A percentile compares a stretch with the other conserved stretches of the same genome.
phyloP scores from a whole-genome alignment of 257 asterid species.

The Petrea volubilis region DNA sequence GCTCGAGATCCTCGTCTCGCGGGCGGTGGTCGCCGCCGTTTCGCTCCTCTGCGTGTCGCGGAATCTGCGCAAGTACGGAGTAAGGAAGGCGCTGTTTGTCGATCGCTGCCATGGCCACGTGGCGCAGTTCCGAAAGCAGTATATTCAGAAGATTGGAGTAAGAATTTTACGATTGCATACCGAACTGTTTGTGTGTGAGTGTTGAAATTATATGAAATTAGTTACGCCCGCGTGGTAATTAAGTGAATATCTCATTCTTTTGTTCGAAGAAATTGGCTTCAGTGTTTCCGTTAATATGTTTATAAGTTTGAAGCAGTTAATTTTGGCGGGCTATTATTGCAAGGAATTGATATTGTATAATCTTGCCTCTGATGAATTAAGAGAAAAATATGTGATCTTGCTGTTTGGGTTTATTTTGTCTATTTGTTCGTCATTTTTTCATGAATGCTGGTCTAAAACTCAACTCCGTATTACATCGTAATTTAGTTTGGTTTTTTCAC shows the following conservation, averaged over 20 bases:
- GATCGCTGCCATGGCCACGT: constrained; percentile 61
- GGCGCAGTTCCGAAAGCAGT: constrained; percentile 57
- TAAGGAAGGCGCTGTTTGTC: constrained; percentile 72
- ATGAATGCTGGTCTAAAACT: not conserved
- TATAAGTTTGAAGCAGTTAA: not conserved
- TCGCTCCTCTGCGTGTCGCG: constrained; percentile 71
- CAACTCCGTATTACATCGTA: not conserved
- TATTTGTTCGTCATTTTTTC: not conserved
- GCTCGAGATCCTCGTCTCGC: constrained; percentile 48
- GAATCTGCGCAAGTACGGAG: constrained; percentile 64
- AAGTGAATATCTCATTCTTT: not conserved
- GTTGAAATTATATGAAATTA: not conserved
- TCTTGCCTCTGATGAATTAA: not conserved
- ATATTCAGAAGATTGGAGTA: constrained; percentile 62
- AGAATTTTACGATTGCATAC: not conserved
- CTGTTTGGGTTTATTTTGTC: not conserved
- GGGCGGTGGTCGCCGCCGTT: constrained; percentile 62
- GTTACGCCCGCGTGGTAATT: not conserved
- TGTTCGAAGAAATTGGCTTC: not conserved
- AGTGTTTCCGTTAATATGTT: not conserved
- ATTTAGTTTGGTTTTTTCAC: not conserved
- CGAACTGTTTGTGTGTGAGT: not conserved
- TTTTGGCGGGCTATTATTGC: not conserved
- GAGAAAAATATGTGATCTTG: not conserved
- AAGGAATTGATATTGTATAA: not conserved